phyloP scores from a whole-genome alignment of 2,329 filamentous ascomycete species.

The Atkinsonella hypoxylon region DNA sequence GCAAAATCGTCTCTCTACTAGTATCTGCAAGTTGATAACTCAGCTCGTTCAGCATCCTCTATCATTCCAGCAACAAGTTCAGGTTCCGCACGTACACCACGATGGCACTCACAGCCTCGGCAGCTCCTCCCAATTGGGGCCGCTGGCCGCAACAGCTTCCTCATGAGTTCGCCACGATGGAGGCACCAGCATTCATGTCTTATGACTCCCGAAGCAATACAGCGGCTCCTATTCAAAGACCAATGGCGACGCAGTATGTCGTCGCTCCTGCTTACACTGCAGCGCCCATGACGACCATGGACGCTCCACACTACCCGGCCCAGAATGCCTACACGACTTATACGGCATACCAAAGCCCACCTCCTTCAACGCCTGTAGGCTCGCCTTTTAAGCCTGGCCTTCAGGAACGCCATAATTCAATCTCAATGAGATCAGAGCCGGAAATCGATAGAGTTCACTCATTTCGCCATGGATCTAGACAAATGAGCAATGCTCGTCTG shows the following conservation, averaged over 20 bases:
- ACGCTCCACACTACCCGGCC: slow-evolving; percentile 29
- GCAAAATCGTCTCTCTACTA: no score
- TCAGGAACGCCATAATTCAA: slow-evolving; percentile 17
- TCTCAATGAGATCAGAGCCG: slow-evolving; percentile 12
- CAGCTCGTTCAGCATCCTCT: no score
- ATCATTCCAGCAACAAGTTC: background rate
- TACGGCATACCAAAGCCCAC: slow-evolving; percentile 27
- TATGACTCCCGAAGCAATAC: slow-evolving; percentile 34
- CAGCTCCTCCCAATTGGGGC: slow-evolving; percentile 37
- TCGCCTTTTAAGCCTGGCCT: slow-evolving; percentile 23
- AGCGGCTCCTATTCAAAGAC: slow-evolving; percentile 28
- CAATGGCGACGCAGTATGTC: slow-evolving; percentile 36
- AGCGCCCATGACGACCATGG: slow-evolving; percentile 28
- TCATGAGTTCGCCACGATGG: slow-evolving; percentile 37
- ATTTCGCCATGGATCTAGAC: slow-evolving; percentile 14
- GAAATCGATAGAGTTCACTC: slow-evolving; percentile 14
- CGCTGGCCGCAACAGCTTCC: slow-evolving; percentile 41
- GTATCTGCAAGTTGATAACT: no score
- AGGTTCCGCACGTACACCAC: slow-evolving; percentile 7
- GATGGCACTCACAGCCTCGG: slow-evolving; percentile 37
- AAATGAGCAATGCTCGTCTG: slow-evolving; percentile 21
- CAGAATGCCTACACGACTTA: slow-evolving; percentile 31
- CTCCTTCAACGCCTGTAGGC: slow-evolving; percentile 20
- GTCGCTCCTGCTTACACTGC: slow-evolving; percentile 32
- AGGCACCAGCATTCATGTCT: slow-evolving; percentile 31